Evolutionary conservation across 306 rosid species (phyloP), one percentile per base, ranked within the genome.

Genomic region (Acacia melanoxylon): DNA sequence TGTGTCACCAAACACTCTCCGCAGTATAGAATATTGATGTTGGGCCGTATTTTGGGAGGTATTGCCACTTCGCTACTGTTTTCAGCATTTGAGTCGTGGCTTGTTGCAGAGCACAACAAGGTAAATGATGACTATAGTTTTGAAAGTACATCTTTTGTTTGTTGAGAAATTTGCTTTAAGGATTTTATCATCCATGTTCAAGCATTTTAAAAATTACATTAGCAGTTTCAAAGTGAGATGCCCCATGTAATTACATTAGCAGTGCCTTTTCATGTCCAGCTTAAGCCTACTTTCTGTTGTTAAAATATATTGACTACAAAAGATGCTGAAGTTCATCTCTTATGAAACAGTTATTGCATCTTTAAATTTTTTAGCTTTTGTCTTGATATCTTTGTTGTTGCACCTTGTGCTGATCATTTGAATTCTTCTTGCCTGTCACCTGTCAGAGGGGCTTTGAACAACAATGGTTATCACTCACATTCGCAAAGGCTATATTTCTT

Each of bases 1-100:
- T 96, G 99, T 83, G 82, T 93, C 88, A 96, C 99, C 85, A 93
- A 96, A 76, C 99, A 96, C 80, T 96, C 93, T 83, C 94, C 99
- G 15, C 91, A 96, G 17, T 96, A 96, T 87, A 91, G 84, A 87
- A 89, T 96, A 68, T 83, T 96, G 78, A 89, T 95, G 98, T 58
- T 95, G 94, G 99, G 99, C 65, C 99, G 99, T 44, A 68, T 96
- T 67, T 87, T 93, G 94, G 99, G 99, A 68, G 99, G 99, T 74
- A 91, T 93, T 81, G 97, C 97, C 49, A 96, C 99, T 79, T 96
- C 99, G 40, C 92, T 96, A 22, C 91, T 96, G 29, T 96, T 94
- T 87, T 96, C 99, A 74, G 89, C 99, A 61, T 96, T 96, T 72
- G 98, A 96, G 83, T 96, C 99, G 3, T 96, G 98, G 99, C 99